A percentile compares a stretch with the other conserved stretches of the same genome.
These are phyloP conservation scores for Tetracladium setigerum DNA, from an alignment of 495 filamentous ascomycete species.

Conservation along the genomic window DNA sequence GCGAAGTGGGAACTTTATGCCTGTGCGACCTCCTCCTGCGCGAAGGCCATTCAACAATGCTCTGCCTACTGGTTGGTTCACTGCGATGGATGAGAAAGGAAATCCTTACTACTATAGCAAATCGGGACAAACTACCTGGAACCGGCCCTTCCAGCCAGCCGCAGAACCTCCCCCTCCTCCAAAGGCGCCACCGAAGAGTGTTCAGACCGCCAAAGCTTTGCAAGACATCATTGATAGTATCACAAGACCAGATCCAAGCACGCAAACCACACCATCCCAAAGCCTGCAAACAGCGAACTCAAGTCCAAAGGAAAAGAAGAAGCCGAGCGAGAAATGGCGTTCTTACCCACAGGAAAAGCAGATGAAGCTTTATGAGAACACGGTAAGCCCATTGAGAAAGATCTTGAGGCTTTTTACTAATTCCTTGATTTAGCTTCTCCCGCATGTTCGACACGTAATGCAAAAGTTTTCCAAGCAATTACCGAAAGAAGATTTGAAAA, in stretches of 20 bases:
- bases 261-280: constrained; percentile 35
- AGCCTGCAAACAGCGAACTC: constrained; percentile 11
- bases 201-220: constrained; percentile 47
- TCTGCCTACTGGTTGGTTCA: constrained; percentile 76
- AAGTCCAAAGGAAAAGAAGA: constrained; percentile 61
- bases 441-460: constrained; percentile 75
- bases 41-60: constrained; percentile 44
- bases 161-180: constrained; percentile 51
- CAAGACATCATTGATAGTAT: constrained; percentile 84
- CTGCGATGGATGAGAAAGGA: constrained; percentile 56
- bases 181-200: constrained; percentile 55
- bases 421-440: constrained; percentile 52
- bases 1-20: constrained; percentile 47
- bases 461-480: constrained; percentile 80
- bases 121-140: constrained; percentile 71
- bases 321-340: constrained; percentile 69
- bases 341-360: constrained; percentile 73
- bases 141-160: constrained; percentile 60
- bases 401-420: constrained; percentile 18
- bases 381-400: constrained; percentile 44
- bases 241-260: constrained; percentile 49
- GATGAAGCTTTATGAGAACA: constrained; percentile 88
- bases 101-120: constrained; percentile 75
- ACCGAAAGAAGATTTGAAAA: constrained; percentile 80
- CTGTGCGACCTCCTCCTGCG: constrained; percentile 47